A percentile compares a stretch with the other conserved stretches of the same genome.
Evolutionary conservation across 2,329 filamentous ascomycete species (phyloP).

Genomic region (Sporothrix mexicana): DNA sequence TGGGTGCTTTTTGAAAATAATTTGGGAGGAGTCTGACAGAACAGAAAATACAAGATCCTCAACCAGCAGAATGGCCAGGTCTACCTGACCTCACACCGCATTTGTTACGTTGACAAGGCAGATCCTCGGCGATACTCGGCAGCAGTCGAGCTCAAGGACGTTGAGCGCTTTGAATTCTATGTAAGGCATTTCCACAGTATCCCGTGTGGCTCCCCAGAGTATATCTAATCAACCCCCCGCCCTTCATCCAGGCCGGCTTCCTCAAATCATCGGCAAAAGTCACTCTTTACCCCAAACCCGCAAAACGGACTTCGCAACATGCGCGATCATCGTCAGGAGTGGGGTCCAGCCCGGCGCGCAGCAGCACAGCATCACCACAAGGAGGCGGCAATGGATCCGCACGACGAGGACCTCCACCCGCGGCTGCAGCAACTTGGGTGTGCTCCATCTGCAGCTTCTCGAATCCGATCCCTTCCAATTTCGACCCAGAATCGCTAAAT

Average conservation of each 20-base stretch:
- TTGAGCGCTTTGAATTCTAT: conserved; percentile 90
- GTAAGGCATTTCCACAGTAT: conserved; percentile 52
- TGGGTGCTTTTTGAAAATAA: too few species aligned
- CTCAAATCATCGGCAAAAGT: conserved; percentile 95
- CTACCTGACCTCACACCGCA: conserved; percentile 92
- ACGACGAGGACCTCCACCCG: conserved; percentile 52
- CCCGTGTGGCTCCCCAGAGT: background rate
- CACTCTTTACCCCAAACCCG: conserved; percentile 81
- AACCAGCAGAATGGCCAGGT: conserved; percentile 95
- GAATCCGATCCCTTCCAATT: conserved; percentile 90
- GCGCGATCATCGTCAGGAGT: conserved; percentile 56
- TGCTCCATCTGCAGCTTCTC: conserved; percentile 96
- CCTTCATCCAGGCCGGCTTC: conserved; percentile 72
- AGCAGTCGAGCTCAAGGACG: conserved; percentile 84
- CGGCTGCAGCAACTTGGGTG: conserved; percentile 81
- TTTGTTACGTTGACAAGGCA: conserved; percentile 90
- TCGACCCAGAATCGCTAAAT: conserved; percentile 82
- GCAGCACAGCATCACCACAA: conserved; percentile 55
- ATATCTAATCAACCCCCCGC: background rate
- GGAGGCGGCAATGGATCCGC: conserved; percentile 51
- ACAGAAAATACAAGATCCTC: conserved; percentile 91
- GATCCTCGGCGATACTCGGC: conserved; percentile 85
- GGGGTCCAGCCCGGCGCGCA: conserved; percentile 54
- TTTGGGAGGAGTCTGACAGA: background rate
- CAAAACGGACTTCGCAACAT: conserved; percentile 67